Conservation (phyloP, 2,329 filamentous ascomycete genomes). For the Didymella exigua region DNA sequence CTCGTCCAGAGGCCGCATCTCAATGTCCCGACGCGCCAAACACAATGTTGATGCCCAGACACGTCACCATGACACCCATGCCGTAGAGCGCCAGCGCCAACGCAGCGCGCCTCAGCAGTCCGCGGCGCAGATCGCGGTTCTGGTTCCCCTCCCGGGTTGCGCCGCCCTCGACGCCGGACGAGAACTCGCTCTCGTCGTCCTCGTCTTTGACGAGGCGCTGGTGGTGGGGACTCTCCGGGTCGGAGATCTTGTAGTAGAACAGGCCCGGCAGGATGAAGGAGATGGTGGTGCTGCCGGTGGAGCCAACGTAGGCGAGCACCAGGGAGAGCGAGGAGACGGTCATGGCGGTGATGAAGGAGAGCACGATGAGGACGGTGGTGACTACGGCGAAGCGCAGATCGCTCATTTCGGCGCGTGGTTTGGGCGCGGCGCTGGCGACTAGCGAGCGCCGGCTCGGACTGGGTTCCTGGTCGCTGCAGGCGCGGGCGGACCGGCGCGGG, state of each 20-base stretch:
- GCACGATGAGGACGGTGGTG: conserved; percentile 81
- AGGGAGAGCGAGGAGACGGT: conserved; percentile 88
- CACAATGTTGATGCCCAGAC: conserved; percentile 83
- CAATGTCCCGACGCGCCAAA: conserved; percentile 53
- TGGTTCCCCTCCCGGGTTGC: conserved; percentile 53
- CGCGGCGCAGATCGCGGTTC: conserved; percentile 68
- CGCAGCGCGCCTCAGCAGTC: conserved; percentile 71
- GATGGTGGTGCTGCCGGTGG: conserved; percentile 92
- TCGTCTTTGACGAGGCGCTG: conserved; percentile 89
- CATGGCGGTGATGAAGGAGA: conserved; percentile 87
- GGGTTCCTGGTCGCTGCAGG: conserved; percentile 37
- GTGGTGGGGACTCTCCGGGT: conserved; percentile 83
- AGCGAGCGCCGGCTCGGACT: conserved; percentile 52
- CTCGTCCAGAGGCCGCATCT: too few relatives aligned
- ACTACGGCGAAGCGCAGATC: conserved; percentile 88
- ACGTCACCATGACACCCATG: conserved; percentile 84
- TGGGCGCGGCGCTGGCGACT: conserved; percentile 46
- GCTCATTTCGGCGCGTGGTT: conserved; percentile 65
- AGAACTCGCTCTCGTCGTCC: conserved; percentile 75
- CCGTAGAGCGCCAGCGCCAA: conserved; percentile 83
- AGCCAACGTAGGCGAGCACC: conserved; percentile 93
- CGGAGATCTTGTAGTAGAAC: conserved; percentile 98
- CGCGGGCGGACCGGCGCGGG: too few relatives aligned
- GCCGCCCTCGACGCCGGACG: conserved; percentile 56
- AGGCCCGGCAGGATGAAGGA: conserved; percentile 95